A percentile compares a stretch with the other conserved stretches of the same genome.
Evolutionary conservation across 495 filamentous ascomycete genomes (phyloP).

Genomic region (Tuber melanosporum): DNA sequence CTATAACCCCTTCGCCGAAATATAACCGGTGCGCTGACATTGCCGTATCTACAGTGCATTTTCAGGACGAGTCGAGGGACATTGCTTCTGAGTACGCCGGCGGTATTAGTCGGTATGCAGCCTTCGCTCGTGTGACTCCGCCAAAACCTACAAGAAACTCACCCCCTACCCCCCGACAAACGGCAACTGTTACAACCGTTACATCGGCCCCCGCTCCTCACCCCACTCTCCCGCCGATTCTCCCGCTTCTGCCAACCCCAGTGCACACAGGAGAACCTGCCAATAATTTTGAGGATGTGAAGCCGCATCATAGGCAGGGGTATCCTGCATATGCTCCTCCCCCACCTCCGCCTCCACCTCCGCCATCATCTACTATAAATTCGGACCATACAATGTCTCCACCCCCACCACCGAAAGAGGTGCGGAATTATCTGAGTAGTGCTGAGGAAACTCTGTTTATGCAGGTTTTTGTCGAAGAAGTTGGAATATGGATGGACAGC

Average conservation of each 20-base stretch:
- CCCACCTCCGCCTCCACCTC: slow-evolving; percentile 28
- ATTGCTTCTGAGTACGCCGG: slow-evolving; percentile 91
- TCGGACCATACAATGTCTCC: slow-evolving; percentile 43
- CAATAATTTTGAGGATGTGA: slow-evolving; percentile 29
- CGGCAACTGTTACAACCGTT: slow-evolving; percentile 30
- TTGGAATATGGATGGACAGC: slow-evolving; percentile 90
- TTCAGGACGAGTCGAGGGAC: slow-evolving; percentile 81
- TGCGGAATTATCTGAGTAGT: slow-evolving; percentile 56
- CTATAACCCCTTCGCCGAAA: not conserved
- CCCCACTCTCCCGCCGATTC: slow-evolving; percentile 37
- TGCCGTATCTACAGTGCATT: slow-evolving; percentile 49
- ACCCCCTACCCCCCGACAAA: slow-evolving; percentile 38
- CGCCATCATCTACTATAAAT: slow-evolving; percentile 33
- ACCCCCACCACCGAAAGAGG: slow-evolving; percentile 47
- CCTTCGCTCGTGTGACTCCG: slow-evolving; percentile 44
- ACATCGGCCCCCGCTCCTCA: slow-evolving; percentile 32
- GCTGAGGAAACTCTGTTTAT: slow-evolving; percentile 76
- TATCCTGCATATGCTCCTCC: slow-evolving; percentile 30
- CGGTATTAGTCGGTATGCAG: slow-evolving; percentile 67
- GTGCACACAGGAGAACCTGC: slow-evolving; percentile 23
- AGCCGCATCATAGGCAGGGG: slow-evolving; percentile 29
- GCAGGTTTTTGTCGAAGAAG: slow-evolving; percentile 85
- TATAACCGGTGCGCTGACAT: slow-evolving; percentile 19
- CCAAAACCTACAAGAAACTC: slow-evolving; percentile 42
- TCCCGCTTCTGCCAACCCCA: slow-evolving; percentile 34